Base-by-base conservation (phyloP, 441 rosid genomes). In the Populus tomentosa region DNA sequence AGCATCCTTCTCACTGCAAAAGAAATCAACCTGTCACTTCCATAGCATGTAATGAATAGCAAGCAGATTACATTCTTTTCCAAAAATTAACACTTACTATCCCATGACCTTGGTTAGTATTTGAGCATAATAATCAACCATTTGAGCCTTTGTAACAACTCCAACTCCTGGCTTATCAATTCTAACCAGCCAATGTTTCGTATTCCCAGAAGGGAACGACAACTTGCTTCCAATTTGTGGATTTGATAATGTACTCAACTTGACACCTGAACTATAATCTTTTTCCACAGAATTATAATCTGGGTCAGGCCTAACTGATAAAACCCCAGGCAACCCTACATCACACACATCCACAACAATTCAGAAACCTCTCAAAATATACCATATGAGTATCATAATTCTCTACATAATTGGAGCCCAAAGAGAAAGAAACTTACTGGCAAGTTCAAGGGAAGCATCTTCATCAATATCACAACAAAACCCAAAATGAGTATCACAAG, bases 91-190 rank as follows among this genome's bases (percentile, higher is more conserved):
- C 16, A 83, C 97, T 84, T 81, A 93, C 97, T 88, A 90, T 73
- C 92, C 87, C 80, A 95, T 72, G 82, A 92, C 94, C 83, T 90
- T 91, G 82, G 90, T 83, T 18, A 95, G 80, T 84, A 95, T 78
- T 74, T 85, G 91, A 78, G 87, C 86, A 83, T 89, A 91, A 71
- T 88, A 86, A 84, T 93, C 98, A 84, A 95, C 97, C 98, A 95
- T 93, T 76, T 95, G 97, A 1, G 97, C 97, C 84, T 93, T 93
- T 14, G 99, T 91, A 72, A 91, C 92, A 78, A 91, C 90, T 30
- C 88, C 91, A 69, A 91, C 86, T 24, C 92, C 92, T 6, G 97
- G 98, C 81, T 86, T 92, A 18, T 89, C 89, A 69, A 93, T 71
- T 70, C 83, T 87, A 28, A 95, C 97, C 73, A 91, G 84, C 97